These are phyloP conservation scores for Hapsidospora chrysogenum DNA, from an alignment of 495 filamentous ascomycete species.

Conservation along the genomic window DNA sequence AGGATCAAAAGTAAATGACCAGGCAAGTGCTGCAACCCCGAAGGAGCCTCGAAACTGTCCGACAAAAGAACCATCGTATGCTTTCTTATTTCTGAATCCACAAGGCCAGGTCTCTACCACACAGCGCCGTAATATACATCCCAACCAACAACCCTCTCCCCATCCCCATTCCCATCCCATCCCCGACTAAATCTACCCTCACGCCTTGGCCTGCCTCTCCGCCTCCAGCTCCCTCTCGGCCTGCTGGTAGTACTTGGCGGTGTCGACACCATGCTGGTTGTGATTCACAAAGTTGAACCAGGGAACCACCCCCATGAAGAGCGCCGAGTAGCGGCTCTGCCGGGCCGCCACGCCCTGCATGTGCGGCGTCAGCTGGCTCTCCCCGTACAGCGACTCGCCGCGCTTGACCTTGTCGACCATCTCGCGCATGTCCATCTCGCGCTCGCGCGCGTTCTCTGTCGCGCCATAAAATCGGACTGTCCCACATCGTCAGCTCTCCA, in stretches of 20 bases:
- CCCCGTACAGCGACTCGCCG: slow-evolving; percentile 82
- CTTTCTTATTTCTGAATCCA: too few relatives aligned
- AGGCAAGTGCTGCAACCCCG: too few relatives aligned
- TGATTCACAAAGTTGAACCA: slow-evolving; percentile 99
- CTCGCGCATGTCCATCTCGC: slow-evolving; percentile 93
- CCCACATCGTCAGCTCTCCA: not conserved
- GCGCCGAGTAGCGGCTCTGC: slow-evolving; percentile 77
- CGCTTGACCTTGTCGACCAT: slow-evolving; percentile 92
- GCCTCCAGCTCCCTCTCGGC: slow-evolving; percentile 89
- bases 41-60: too few relatives aligned
- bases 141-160: slow-evolving; percentile 20
- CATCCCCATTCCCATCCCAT: slow-evolving; percentile 31
- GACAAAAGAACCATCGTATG: too few relatives aligned
- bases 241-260: slow-evolving; percentile 91
- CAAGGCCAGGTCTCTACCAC: too few relatives aligned
- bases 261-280: slow-evolving; percentile 92
- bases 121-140: too few relatives aligned
- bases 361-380: slow-evolving; percentile 56
- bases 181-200: too few relatives aligned
- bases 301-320: slow-evolving; percentile 69
- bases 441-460: slow-evolving; percentile 76
- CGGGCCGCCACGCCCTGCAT: slow-evolving; percentile 86
- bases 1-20: too few relatives aligned
- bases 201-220: slow-evolving; percentile 34
- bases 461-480: slow-evolving; percentile 87